Evolutionary conservation across 78 protist genomes (phyloP).

Genomic region (Dictyostelium citrinum): DNA sequence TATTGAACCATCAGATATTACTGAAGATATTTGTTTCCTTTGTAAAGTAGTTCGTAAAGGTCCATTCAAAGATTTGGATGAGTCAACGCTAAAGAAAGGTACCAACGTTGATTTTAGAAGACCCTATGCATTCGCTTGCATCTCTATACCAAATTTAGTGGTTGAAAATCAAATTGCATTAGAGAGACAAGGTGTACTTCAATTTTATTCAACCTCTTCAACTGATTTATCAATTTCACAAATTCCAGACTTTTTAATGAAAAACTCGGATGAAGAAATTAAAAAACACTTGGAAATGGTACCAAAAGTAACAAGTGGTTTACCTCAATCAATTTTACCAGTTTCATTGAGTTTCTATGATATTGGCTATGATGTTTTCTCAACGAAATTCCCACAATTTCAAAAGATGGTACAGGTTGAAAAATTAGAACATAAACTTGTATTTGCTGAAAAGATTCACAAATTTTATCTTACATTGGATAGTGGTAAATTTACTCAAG

Average conservation of each 20-base stretch:
- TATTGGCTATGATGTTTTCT: not conserved
- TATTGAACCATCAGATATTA: slow-evolving; percentile 50
- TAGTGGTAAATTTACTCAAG: slow-evolving; percentile 47
- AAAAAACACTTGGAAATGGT: slow-evolving; percentile 42
- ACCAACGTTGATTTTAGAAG: slow-evolving; percentile 27
- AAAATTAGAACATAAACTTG: slow-evolving; percentile 46
- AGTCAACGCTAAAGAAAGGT: slow-evolving; percentile 1
- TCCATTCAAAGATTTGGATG: slow-evolving; percentile 36
- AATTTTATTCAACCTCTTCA: slow-evolving; percentile 2
- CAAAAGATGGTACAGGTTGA: not conserved
- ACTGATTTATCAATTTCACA: slow-evolving; percentile 3
- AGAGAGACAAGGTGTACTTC: not conserved
- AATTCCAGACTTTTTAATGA: slow-evolving; percentile 37
- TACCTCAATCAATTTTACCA: slow-evolving; percentile 24
- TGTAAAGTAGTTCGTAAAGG: slow-evolving; percentile 55
- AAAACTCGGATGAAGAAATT: slow-evolving; percentile 43
- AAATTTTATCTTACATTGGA: slow-evolving; percentile 38
- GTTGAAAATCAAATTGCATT: slow-evolving; percentile 7
- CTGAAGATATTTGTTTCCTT: slow-evolving; percentile 41
- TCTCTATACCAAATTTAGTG: not conserved
- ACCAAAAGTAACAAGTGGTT: not conserved
- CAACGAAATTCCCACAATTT: not conserved
- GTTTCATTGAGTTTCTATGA: slow-evolving; percentile 30
- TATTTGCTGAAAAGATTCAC: slow-evolving; percentile 13
- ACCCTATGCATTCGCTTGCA: slow-evolving; percentile 27